Evolutionary conservation across 2,329 filamentous ascomycete genomes (phyloP).

Genomic region (Colletotrichum tropicale): DNA sequence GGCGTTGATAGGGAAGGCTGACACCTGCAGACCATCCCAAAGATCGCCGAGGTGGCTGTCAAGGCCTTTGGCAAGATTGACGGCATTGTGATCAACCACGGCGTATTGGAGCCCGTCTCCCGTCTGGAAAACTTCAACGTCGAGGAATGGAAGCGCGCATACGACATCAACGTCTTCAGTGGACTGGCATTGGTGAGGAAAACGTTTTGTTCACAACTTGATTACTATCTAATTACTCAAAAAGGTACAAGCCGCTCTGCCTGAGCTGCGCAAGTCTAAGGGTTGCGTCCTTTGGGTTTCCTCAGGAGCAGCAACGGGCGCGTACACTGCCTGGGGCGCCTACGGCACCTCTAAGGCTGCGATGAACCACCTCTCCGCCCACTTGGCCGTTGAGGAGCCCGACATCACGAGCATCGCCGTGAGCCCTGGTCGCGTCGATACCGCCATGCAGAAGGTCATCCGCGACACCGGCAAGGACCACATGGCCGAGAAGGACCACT

Average conservation of each 20-base stretch:
- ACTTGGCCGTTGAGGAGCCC: constrained; percentile 78
- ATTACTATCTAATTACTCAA: not conserved
- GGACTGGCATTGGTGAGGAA: constrained; percentile 73
- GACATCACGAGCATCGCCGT: constrained; percentile 75
- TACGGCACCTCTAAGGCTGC: constrained; percentile 87
- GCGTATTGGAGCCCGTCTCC: constrained; percentile 76
- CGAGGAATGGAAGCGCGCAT: constrained; percentile 76
- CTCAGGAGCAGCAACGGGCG: constrained; percentile 73
- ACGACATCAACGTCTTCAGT: constrained; percentile 89
- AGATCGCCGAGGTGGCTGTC: constrained; percentile 69
- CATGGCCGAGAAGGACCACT: constrained; percentile 64
- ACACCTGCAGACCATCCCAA: constrained; percentile 54
- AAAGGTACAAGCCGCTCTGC: constrained; percentile 74
- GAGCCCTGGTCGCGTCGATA: constrained; percentile 83
- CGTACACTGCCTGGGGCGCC: constrained; percentile 76
- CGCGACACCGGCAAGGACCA: constrained; percentile 60
- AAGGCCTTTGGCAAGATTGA: constrained; percentile 76
- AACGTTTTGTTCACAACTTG: not conserved
- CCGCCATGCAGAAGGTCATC: constrained; percentile 87
- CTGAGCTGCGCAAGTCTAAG: constrained; percentile 68
- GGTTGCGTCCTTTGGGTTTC: constrained; percentile 81
- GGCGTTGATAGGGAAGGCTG: not conserved
- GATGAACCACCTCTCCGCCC: constrained; percentile 77
- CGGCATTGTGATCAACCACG: constrained; percentile 87
- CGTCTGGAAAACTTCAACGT: constrained; percentile 69